Conservation (phyloP, 164 flowering plant species). For the Magnolia officinalis region DNA sequence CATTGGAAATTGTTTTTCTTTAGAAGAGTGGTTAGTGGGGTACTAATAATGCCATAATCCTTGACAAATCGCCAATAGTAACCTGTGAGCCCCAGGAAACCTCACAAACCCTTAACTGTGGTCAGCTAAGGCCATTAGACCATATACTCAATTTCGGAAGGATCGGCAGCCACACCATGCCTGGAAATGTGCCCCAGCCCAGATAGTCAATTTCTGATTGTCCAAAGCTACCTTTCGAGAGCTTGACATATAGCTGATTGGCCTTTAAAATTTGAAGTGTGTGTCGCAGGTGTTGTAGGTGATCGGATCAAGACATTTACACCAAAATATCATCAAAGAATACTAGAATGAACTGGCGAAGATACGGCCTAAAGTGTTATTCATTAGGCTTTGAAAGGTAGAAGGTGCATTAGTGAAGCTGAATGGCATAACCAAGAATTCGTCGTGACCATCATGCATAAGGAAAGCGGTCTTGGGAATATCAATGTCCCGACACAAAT, state of each 20-base stretch:
- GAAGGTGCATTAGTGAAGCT: too few relatives aligned
- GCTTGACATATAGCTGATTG: not conserved
- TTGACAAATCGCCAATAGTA: not conserved
- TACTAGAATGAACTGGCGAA: too few relatives aligned
- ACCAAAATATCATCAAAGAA: not conserved
- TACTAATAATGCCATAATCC: not conserved
- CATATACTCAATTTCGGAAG: too few relatives aligned
- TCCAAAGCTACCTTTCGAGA: not conserved
- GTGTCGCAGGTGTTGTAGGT: not conserved
- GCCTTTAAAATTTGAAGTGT: not conserved
- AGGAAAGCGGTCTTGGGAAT: not conserved
- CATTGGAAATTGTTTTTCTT: not conserved
- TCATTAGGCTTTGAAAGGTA: too few relatives aligned
- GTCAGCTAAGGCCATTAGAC: too few relatives aligned
- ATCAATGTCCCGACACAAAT: not conserved
- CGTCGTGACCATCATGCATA: not conserved
- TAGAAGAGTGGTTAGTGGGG: not conserved
- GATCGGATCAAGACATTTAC: not conserved
- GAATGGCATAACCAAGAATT: not conserved
- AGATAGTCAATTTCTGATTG: too few relatives aligned
- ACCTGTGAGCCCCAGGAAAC: constrained; percentile 1
- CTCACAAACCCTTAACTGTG: not conserved
- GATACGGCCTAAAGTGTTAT: too few relatives aligned
- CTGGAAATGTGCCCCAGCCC: too few relatives aligned
- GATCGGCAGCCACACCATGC: too few relatives aligned